Evolutionary conservation across 2,329 filamentous ascomycete species (phyloP), one percentile per base, ranked within the genome.

Genomic region (Fusarium praegraminearum): DNA sequence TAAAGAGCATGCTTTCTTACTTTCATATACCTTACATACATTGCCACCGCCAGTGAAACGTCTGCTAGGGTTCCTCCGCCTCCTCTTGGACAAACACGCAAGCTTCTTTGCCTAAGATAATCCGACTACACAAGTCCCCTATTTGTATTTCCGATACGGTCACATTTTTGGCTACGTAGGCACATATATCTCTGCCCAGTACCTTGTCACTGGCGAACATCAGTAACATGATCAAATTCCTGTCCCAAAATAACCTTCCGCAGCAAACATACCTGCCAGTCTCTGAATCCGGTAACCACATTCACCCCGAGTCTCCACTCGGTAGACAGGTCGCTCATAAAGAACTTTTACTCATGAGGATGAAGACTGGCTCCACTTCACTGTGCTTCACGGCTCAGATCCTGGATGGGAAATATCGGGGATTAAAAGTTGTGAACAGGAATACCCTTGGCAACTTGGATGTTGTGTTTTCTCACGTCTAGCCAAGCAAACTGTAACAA

Each of bases 171-270:
- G 35, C 38, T 72, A 57, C 70, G 70, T 68, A 22, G 20, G 20
- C 20, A 51, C 64, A 65, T 33, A 65, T 30, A 16, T 58, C 46
- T 57, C 60, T 73, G 62, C 72, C 72, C 72, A 52, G 57, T 55
- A 51, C 53, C 50, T 28, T 36, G 16, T 22, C 26, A 40, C n/a
- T 32, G n/a, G 44, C 7, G 13, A 46, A 46, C 32, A 38, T 28
- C 26, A 41, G n/a, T 26, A 28, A 20, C 41, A 36, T 32, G 24
- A n/a, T 36, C n/a, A 20, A 30, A 36, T 43, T 57, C n/a, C 18
- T 30, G 15, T 51, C 22, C 47, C 4, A 41, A 51, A 28, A 13
- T 51, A 20, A 30, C 26, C 18, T 41, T 30, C 18, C 11, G n/a
- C 49, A 51, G 26, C 18, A 24, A 47, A 45, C 63, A 68, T 71